Percentiles rank a stretch among this genome's conserved stretches.
phyloP scores from a whole-genome alignment of 2,329 filamentous ascomycete genomes.

The Helicocarpus griseus region DNA sequence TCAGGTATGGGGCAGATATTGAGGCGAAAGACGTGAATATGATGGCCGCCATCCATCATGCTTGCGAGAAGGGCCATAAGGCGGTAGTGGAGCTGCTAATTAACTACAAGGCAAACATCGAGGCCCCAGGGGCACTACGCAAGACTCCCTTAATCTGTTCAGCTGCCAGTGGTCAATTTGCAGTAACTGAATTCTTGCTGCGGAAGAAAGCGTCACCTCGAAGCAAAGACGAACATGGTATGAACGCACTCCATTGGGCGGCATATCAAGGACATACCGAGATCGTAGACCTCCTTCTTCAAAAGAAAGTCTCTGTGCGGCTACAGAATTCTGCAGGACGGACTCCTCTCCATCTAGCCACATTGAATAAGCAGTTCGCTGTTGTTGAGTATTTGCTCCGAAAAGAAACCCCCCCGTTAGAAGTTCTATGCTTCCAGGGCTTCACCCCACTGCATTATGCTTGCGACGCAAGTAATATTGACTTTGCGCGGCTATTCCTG shows the following conservation, averaged over 20 bases:
- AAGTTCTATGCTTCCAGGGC: conserved; percentile 21
- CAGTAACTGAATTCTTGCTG: conserved; percentile 22
- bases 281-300: conserved; percentile 23
- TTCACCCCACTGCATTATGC: conserved; percentile 30
- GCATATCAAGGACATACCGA: conserved; percentile 30
- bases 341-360: conserved; percentile 28
- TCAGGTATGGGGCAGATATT: conserved; percentile 20
- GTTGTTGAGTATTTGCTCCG: conserved; percentile 30
- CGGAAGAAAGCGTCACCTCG: conserved; percentile 22
- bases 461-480: conserved; percentile 21
- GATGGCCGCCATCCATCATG: conserved; percentile 28
- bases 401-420: conserved; percentile 20
- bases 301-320: conserved; percentile 20
- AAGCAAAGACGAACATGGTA: conserved; percentile 22
- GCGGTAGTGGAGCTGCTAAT: conserved; percentile 25
- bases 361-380: conserved; percentile 26
- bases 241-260: conserved; percentile 32
- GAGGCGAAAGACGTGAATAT: conserved; percentile 20
- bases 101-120: conserved; percentile 25
- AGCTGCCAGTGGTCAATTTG: conserved; percentile 21
- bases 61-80: conserved; percentile 25
- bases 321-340: conserved; percentile 21
- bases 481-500: conserved; percentile 25
- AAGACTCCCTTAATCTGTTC: conserved; percentile 30
- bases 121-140: conserved; percentile 21